Conservation (phyloP, 345 rosid species). For the Sonneratia caseolaris region DNA sequence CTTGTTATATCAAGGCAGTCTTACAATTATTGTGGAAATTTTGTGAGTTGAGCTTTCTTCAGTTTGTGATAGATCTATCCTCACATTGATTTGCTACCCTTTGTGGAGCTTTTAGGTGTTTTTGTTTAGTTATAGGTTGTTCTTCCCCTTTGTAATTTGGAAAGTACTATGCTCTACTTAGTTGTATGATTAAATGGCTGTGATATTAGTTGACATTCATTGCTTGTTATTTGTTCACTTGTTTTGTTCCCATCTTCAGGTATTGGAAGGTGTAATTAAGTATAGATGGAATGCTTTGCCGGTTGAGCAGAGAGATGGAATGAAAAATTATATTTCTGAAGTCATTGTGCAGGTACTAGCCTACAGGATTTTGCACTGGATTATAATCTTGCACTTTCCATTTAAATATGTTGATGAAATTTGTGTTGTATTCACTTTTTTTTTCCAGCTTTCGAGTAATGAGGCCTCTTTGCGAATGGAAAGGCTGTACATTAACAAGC, state of each 20-base stretch:
- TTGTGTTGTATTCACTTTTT: slow-evolving; percentile 3
- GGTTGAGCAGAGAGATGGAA: slow-evolving; percentile 92
- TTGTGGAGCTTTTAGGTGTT: neutral
- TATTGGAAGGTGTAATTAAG: slow-evolving; percentile 94
- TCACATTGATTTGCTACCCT: neutral
- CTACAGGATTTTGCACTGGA: neutral
- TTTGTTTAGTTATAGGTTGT: neutral
- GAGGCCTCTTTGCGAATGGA: slow-evolving; percentile 78
- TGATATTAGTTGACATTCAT: neutral
- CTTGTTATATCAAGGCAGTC: neutral
- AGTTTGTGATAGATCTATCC: neutral
- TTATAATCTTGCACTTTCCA: slow-evolving; percentile 1
- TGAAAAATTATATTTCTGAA: slow-evolving; percentile 98
- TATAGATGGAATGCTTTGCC: slow-evolving; percentile 99
- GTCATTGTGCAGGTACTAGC: slow-evolving; percentile 82
- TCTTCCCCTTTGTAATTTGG: neutral
- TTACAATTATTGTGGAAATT: neutral
- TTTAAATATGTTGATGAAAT: neutral
- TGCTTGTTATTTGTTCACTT: neutral
- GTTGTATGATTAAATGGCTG: neutral
- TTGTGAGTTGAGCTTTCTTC: neutral
- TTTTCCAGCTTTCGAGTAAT: slow-evolving; percentile 68
- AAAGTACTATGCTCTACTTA: neutral
- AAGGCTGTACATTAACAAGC: slow-evolving; percentile 89
- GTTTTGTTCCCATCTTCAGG: slow-evolving; percentile 33